phyloP scores from a whole-genome alignment of 2,329 filamentous ascomycete species.

The Aspergillus flavus region DNA sequence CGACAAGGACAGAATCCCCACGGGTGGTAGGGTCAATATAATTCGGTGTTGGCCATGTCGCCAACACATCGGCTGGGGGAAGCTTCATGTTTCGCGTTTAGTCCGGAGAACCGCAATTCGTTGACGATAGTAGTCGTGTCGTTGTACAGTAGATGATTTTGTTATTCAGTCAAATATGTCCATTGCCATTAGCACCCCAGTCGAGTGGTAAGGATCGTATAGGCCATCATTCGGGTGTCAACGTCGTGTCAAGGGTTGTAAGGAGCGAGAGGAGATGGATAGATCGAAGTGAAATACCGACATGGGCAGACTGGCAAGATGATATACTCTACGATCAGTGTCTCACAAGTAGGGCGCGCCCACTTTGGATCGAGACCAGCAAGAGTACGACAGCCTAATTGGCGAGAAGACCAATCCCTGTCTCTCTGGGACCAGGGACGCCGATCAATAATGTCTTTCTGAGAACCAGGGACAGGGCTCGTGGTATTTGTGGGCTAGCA shows the following conservation, averaged over 20 bases:
- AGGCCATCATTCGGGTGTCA: conserved; percentile 13
- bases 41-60: conserved; percentile 52
- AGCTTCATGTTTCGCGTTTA: conserved; percentile 35
- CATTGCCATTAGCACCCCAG: conserved; percentile 13
- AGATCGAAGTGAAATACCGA: neutral
- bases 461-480: neutral
- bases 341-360: neutral
- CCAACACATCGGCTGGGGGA: conserved; percentile 45
- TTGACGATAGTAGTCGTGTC: neutral
- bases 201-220: conserved; percentile 5
- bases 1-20: conserved; percentile 46
- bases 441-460: neutral
- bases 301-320: conserved; percentile 9
- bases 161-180: conserved; percentile 7
- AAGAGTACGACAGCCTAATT: conserved; percentile 3
- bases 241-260: neutral
- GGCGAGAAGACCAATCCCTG: neutral
- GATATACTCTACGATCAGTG: conserved; percentile 9
- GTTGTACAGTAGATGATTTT: neutral
- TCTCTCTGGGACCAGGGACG: conserved; percentile 4
- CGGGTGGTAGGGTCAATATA: conserved; percentile 49
- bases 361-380: conserved; percentile 1
- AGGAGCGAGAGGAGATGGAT: neutral
- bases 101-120: neutral
- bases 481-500: neutral